Evolutionary conservation across 1,284 basidiomycete genomes (phyloP).

Genomic region (Cryptococcus sp.): DNA sequence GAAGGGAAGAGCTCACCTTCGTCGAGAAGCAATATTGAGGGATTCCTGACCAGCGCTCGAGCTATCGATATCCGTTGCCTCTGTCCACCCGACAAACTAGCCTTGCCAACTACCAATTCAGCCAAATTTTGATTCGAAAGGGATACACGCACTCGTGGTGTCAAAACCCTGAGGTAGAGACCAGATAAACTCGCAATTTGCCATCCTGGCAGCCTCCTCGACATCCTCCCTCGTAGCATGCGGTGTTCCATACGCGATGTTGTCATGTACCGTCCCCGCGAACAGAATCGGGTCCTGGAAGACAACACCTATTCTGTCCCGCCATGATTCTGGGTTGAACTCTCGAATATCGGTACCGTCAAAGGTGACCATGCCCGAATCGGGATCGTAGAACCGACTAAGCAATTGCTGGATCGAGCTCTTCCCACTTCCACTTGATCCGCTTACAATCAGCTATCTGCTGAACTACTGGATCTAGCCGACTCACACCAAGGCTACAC

Average conservation of each 20-base stretch:
- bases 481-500: constrained; percentile 83
- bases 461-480: neutral
- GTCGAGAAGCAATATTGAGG: constrained; percentile 50
- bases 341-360: constrained; percentile 83
- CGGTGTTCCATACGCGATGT: constrained; percentile 82
- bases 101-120: constrained; percentile 37
- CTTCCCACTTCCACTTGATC: constrained; percentile 84
- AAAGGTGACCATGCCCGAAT: constrained; percentile 70
- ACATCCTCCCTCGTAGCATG: constrained; percentile 73
- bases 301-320: constrained; percentile 77
- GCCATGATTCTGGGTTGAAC: constrained; percentile 79
- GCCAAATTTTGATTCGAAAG: too few species aligned
- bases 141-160: constrained; percentile 55
- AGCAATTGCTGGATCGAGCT: constrained; percentile 84
- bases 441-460: constrained; percentile 50
- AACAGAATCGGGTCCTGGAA: constrained; percentile 58
- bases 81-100: constrained; percentile 49
- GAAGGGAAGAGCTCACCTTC: constrained; percentile 39
- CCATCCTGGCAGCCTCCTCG: constrained; percentile 76
- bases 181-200: constrained; percentile 95
- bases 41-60: constrained; percentile 49
- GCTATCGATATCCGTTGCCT: constrained; percentile 52
- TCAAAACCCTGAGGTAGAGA: constrained; percentile 80
- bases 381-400: constrained; percentile 88
- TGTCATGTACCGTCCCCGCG: constrained; percentile 83